phyloP scores from a whole-genome alignment of 257 asterid species.

The Primulina huaijiensis region DNA sequence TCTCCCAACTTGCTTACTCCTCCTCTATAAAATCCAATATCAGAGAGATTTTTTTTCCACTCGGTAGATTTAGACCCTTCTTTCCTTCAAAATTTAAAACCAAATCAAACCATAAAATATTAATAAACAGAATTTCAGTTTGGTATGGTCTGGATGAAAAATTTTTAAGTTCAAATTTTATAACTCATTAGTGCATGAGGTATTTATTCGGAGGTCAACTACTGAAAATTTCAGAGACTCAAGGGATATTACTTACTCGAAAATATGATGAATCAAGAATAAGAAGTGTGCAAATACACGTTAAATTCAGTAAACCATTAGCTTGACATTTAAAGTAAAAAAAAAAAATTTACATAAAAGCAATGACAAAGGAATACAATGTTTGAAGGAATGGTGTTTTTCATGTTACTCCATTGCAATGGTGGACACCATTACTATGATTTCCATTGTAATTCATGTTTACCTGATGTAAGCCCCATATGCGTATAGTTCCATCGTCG shows the following conservation, averaged over 20 bases:
- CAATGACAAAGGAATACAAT: slow-evolving; percentile 35
- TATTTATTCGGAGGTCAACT: not conserved
- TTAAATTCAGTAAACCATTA: slow-evolving; percentile 37
- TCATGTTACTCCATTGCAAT: slow-evolving; percentile 63
- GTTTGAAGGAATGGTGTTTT: slow-evolving; percentile 6
- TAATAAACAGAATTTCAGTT: too few relatives aligned
- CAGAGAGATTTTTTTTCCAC: too few relatives aligned
- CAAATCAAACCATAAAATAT: too few relatives aligned
- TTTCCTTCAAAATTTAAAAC: too few relatives aligned
- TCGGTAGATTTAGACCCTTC: too few relatives aligned
- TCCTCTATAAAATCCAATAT: too few relatives aligned
- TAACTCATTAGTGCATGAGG: too few relatives aligned
- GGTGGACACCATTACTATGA: slow-evolving; percentile 58
- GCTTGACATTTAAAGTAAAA: slow-evolving; percentile 39
- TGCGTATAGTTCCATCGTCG: slow-evolving; percentile 80
- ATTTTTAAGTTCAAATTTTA: too few relatives aligned
- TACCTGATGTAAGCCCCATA: slow-evolving; percentile 78
- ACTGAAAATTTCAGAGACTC: too few relatives aligned
- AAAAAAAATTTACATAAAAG: slow-evolving; percentile 47
- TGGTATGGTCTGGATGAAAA: too few relatives aligned
- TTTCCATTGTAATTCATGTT: slow-evolving; percentile 37
- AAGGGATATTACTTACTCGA: not conserved
- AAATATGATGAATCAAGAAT: not conserved
- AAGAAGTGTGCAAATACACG: slow-evolving; percentile 40
- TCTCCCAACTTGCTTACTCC: too few relatives aligned